Conservation (phyloP, 2,329 filamentous ascomycete species). For the Pseudodiploospora longispora region DNA sequence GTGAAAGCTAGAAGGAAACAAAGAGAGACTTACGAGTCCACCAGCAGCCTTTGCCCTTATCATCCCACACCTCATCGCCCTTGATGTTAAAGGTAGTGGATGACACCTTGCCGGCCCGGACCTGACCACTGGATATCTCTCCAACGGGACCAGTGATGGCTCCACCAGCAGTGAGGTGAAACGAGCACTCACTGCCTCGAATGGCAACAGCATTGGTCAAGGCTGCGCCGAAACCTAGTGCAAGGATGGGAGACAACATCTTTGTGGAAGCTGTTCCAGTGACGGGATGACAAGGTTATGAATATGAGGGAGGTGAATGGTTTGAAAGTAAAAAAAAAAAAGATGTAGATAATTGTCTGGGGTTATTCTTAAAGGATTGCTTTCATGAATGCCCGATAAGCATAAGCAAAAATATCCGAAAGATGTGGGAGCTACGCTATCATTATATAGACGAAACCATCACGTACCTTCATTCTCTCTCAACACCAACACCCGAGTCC, state of each 20-base stretch:
- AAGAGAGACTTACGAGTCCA: conserved; percentile 42
- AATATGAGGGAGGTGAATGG: too few relatives aligned
- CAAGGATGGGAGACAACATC: conserved; percentile 11
- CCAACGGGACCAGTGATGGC: conserved; percentile 45
- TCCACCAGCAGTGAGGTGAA: conserved; percentile 43
- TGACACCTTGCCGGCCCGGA: conserved; percentile 38
- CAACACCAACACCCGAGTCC: too few relatives aligned
- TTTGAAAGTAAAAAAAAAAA: too few relatives aligned
- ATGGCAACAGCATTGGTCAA: conserved; percentile 11
- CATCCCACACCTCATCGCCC: conserved; percentile 47
- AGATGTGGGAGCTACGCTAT: too few relatives aligned
- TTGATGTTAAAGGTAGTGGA: conserved; percentile 46
- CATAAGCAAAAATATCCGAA: too few relatives aligned
- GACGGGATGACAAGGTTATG: too few relatives aligned
- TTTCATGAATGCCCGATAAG: too few relatives aligned
- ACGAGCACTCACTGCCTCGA: conserved; percentile 21
- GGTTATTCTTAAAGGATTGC: too few relatives aligned
- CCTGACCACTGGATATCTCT: conserved; percentile 54
- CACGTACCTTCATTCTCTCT: too few relatives aligned
- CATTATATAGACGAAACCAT: too few relatives aligned
- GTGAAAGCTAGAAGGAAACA: not conserved
- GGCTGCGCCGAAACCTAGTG: conserved; percentile 10
- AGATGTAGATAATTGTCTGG: too few relatives aligned
- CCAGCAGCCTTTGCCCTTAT: conserved; percentile 51
- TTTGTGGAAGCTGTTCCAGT: not conserved